Evolutionary conservation across 139 green algal species (phyloP).

Genomic region (Chlorella ohadii): DNA sequence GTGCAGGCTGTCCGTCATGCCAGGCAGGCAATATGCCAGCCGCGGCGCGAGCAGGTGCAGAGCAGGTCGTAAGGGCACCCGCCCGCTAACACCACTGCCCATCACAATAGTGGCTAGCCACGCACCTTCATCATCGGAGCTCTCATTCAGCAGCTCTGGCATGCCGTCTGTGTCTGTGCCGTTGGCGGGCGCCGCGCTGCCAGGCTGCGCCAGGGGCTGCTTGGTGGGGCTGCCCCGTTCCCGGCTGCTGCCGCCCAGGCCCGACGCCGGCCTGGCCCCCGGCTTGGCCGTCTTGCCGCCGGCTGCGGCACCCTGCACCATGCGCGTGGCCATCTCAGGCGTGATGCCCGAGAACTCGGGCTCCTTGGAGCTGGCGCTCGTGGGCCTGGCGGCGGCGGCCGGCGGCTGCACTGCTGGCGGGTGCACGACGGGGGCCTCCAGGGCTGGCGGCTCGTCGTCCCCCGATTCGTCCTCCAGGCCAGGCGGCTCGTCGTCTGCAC

Average conservation of each 20-base stretch:
- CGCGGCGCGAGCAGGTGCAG: too few species aligned
- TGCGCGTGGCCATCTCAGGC: slow-evolving; percentile 1
- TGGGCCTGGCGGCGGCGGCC: neutral
- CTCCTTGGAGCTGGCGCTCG: neutral
- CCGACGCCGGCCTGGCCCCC: neutral
- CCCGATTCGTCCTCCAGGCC: neutral
- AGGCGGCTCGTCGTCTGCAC: neutral
- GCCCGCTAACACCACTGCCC: too few species aligned
- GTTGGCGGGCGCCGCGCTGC: too few species aligned
- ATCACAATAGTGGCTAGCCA: too few species aligned
- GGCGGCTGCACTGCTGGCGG: neutral
- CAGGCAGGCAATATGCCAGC: too few species aligned
- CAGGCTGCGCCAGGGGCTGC: too few species aligned
- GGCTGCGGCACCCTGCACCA: neutral
- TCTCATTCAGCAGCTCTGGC: too few species aligned
- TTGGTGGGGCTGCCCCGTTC: neutral
- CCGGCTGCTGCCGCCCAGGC: neutral
- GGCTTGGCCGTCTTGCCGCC: neutral
- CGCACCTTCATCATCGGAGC: too few species aligned
- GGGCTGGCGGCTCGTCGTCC: neutral
- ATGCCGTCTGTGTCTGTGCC: too few species aligned
- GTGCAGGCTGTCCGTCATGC: too few species aligned
- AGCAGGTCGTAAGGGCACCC: too few species aligned
- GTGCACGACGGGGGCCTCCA: too few species aligned
- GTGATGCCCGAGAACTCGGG: neutral